Base-by-base conservation (phyloP, 106 monocot species). In the Apostasia shenzhenica region DNA sequence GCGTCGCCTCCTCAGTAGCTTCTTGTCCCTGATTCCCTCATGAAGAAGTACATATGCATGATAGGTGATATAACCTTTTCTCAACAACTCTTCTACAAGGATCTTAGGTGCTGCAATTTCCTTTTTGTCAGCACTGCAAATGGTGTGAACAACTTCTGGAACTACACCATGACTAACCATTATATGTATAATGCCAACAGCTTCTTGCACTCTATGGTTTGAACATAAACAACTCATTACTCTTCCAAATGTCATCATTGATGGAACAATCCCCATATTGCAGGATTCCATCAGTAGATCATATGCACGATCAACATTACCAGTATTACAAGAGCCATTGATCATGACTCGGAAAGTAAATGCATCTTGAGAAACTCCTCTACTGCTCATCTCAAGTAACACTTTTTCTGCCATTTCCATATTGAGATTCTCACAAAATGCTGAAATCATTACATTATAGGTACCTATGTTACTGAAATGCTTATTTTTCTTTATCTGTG, bases 61-160 rank as follows among this genome's bases (percentile, higher is more conserved):
- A 65, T 92, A 92, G 14, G 86, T 79, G 69, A 97, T 97, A 71
- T 89, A 75, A 40, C 86, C 77, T 59, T 86, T 97, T 75, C 79
- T 92, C 73, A 89, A n/a, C 62, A 97, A 65, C 63, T 97, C 95
- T 76, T 97, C 95, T 45, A 97, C 67, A 50, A 97, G 78, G 61
- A 92, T 86, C 76, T 97, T 97, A 1, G 95, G 95, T 68, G 95
- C 92, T 51, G 92, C 95, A 67, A 89, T 82, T 70, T 81, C 89
- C 74, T 66, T 86, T 61, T 97, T 97, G 63, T 97, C 95, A 73
- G 75, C 61, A 67, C 82, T 83, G 63, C 78, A 81, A 57, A 97
- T 92, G 14, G 86, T 81, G 79, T 81, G 61, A 26, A 89, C 95
- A 48, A 87, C 76, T 26, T 78, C 84, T 46, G 95, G 95, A 45